Evolutionary conservation across 2,329 filamentous ascomycete species (phyloP), one percentile per base, ranked within the genome.

Genomic region (Chaetomium sp.): DNA sequence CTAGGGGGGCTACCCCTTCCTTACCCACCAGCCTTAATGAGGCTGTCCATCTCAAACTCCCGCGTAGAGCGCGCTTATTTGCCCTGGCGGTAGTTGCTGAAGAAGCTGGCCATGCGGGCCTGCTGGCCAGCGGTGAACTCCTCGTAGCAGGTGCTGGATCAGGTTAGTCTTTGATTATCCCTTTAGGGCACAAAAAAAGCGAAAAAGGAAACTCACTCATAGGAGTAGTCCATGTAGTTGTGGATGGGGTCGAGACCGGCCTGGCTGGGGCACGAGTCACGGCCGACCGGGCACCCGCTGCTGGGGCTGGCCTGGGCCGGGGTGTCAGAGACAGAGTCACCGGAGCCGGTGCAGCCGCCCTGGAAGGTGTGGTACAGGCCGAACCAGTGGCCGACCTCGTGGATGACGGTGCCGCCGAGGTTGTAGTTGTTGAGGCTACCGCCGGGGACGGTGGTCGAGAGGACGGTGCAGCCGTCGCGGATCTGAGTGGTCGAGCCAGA

Each of bases 351-450:
- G 62, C 72, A 74, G 46, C 68, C 69, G 41, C 71, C 74, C 61
- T 74, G 68, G 67, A 76, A 76, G 53, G 72, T 74, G 61, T 76
- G 74, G 61, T 70, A 69, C 14, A 76, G 67, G 49, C 73, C 72
- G 55, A 76, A 69, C 73, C 72, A 76, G 62, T 76, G 73, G 5
- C 74, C 74, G 32, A 71, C 63, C 65, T 76, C 74, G 63, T 75
- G 72, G 35, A 69, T 69, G 12, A 63, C 65, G 43, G 71, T 73
- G 56, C 69, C 62, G 52, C 74, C 74, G 7, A 68, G 64, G 61
- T 75, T 70, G 64, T 64, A 70, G 60, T 65, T 65, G 33, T 64
- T 59, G 11, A 52, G 7, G 32, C 58, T 55, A 36, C 66, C 67
- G 32, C 68, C 68, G n/a, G 68, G 68, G n/a, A 69, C 61, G 32